Evolutionary conservation across 2,329 filamentous ascomycete genomes (phyloP), one percentile per base, ranked within the genome.

Genomic region (Aspergillus carbonarius): DNA sequence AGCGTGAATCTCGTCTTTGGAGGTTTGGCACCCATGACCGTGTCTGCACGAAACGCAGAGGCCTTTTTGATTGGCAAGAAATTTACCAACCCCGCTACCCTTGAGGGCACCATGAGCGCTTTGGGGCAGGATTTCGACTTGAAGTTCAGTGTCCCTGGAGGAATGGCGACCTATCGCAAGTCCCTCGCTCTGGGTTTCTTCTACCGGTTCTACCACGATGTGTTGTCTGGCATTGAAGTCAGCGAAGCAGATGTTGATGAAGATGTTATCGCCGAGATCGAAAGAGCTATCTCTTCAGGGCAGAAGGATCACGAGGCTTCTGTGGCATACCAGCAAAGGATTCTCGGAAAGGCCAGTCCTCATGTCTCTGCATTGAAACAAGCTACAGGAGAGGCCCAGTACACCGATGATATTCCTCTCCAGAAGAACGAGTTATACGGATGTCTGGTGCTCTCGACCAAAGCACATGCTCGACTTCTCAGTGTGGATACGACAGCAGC

Each of bases 141-240:
- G 30, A 83, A 85, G 4, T 98, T 96, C 68, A 88, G 92, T 54
- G 95, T 99, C 0, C 95, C 93, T 0, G 95, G 95, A 64, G 95
- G 95, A 37, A 99, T 99, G 95, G 93, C 95, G 0, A 96, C 92
- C 1, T 99, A 98, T 71, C 83, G 95, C 27, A 96, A 95, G 72
- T 91, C 92, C 0, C 79, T 99, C 8, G 93, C 95, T 0, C 80
- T 98, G 54, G 88, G 93, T 2, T 96, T 99, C 82, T 98, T 98
- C 77, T 98, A 98, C 76, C 88, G 92, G 39, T 99, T 97, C 76
- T 98, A 96, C 71, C 91, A 98, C 69, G 93, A 98, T 61, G 84
- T 93, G 0, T 81, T 97, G 42, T 82, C 85, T 0, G 82, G 83
- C 27, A 76, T 83, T 12, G 70, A 78, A 25, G 72, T 80, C 34